Evolutionary conservation across 1,284 basidiomycete genomes (phyloP).

Genomic region (Cryptococcus hybrid): DNA sequence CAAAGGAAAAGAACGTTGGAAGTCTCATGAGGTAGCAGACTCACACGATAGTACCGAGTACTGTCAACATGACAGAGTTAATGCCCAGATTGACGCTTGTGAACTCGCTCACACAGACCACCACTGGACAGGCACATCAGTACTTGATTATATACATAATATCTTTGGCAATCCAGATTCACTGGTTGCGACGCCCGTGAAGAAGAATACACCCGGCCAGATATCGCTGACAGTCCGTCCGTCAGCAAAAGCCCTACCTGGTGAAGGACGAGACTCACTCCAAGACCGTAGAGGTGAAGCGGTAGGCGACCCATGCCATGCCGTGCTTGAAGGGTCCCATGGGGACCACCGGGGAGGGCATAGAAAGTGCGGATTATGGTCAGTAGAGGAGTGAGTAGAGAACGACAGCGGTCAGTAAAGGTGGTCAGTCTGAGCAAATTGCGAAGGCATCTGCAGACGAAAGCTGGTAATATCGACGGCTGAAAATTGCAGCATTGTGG

Average conservation of each 20-base stretch:
- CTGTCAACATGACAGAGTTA: slow-evolving; percentile 28
- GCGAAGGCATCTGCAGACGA: too few species aligned
- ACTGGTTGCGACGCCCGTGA: slow-evolving; percentile 31
- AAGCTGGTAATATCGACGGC: too few species aligned
- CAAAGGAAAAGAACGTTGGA: background rate
- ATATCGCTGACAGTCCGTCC: slow-evolving; percentile 26
- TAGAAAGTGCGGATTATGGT: too few species aligned
- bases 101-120: slow-evolving; percentile 22
- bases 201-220: slow-evolving; percentile 30
- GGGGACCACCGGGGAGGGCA: background rate
- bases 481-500: too few species aligned
- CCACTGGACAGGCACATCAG: slow-evolving; percentile 20
- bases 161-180: background rate
- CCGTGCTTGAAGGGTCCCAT: slow-evolving; percentile 24
- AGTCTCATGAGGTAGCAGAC: background rate
- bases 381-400: too few species aligned
- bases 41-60: slow-evolving; percentile 35
- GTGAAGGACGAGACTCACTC: slow-evolving; percentile 21
- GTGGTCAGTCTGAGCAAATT: too few species aligned
- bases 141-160: background rate
- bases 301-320: slow-evolving; percentile 26
- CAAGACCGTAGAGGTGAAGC: slow-evolving; percentile 29
- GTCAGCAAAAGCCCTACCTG: background rate
- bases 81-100: slow-evolving; percentile 23
- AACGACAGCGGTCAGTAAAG: too few species aligned